Conservation (phyloP, 2,329 filamentous ascomycete genomes). For the Sporothrix euskadiensis region DNA sequence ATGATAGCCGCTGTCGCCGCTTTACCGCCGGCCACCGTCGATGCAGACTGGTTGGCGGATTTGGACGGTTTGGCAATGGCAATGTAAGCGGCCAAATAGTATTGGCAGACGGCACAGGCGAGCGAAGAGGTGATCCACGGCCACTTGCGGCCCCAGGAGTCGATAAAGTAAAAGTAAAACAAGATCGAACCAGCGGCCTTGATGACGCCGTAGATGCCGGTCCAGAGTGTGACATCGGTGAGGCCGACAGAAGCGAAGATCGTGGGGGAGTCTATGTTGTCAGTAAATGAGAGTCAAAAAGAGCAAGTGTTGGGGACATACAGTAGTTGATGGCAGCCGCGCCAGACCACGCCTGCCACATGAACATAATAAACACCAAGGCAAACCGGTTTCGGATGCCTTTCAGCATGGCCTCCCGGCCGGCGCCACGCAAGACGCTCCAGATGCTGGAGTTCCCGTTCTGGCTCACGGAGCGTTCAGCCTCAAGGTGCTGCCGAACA, state of each 20-base stretch:
- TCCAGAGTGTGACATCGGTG: not conserved
- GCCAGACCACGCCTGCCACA: not conserved
- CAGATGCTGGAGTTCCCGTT: not conserved
- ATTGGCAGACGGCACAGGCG: not conserved
- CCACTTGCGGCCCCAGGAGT: not conserved
- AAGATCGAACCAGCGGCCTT: not conserved
- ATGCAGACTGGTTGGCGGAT: not conserved
- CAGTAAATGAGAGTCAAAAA: not conserved
- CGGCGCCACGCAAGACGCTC: not conserved
- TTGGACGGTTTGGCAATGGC: not conserved
- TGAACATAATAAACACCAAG: not conserved
- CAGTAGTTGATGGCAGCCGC: not conserved
- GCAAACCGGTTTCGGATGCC: not conserved
- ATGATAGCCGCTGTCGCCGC: not conserved
- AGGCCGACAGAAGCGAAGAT: not conserved
- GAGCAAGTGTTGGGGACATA: not conserved
- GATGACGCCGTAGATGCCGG: constrained; percentile 1
- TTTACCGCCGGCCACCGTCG: not conserved
- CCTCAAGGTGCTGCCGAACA: not conserved
- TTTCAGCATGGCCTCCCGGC: not conserved
- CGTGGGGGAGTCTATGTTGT: not conserved
- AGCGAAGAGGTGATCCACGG: not conserved
- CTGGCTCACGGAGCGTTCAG: not conserved
- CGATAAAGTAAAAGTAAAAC: not conserved
- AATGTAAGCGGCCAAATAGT: not conserved